These are phyloP conservation scores for Funneliformis mosseae DNA, from an alignment of 192 early-diverging fungal genomes.

Conservation along the genomic window DNA sequence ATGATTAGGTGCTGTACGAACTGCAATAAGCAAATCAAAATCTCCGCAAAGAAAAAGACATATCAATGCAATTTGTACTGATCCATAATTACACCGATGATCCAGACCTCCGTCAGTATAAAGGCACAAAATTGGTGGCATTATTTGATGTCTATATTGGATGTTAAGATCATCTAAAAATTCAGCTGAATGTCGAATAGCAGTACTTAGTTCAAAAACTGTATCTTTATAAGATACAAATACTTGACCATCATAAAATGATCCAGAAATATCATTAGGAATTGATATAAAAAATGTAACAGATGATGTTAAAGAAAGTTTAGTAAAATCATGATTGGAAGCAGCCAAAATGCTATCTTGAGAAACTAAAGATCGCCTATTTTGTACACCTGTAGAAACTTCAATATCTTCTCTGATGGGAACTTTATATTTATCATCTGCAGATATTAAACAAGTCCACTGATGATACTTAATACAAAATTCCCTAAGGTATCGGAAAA, in stretches of 20 bases:
- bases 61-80: slow-evolving; percentile 1
- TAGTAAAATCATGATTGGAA: neutral
- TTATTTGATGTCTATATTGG: neutral
- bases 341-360: neutral
- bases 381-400: no score
- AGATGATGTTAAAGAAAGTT: neutral
- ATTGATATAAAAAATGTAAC: slow-evolving; percentile 1
- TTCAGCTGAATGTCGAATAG: neutral
- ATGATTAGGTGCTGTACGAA: neutral
- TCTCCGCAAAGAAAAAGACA: neutral
- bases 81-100: neutral
- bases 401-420: no score
- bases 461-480: no score
- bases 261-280: neutral
- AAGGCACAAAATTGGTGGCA: neutral
- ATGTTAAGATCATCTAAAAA: neutral
- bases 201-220: neutral
- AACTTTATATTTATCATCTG: no score
- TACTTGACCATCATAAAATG: neutral
- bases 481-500: no score
- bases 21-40: slow-evolving; percentile 3
- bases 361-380: no score
- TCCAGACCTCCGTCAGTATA: slow-evolving; percentile 1
- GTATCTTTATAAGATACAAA: neutral
- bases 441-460: no score